Evolutionary conservation across 148 eudicot genomes (phyloP).

Genomic region (Nyssa sinensis): DNA sequence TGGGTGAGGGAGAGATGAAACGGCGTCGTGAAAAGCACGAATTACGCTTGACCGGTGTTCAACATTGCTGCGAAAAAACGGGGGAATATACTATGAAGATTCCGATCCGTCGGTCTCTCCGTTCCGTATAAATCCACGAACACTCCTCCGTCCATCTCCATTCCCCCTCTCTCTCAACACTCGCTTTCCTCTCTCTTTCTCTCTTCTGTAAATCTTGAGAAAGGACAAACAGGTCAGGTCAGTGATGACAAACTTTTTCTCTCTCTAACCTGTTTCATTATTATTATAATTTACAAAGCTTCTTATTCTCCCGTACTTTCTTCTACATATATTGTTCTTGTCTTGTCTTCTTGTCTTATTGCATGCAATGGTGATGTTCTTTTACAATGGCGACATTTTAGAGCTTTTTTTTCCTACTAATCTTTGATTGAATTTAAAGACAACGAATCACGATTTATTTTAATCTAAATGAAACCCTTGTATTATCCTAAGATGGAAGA

Average conservation of each 20-base stretch:
- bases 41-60: too few relatives aligned
- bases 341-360: not conserved
- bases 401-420: not conserved
- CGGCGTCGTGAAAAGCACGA: constrained; percentile 1
- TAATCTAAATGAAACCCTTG: not conserved
- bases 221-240: not conserved
- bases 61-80: not conserved
- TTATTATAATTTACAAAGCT: not conserved
- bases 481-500: too few relatives aligned
- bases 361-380: not conserved
- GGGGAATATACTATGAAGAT: not conserved
- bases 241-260: not conserved
- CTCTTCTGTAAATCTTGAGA: not conserved
- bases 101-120: not conserved
- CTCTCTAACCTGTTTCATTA: not conserved
- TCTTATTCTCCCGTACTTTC: not conserved
- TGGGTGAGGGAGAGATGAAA: not conserved
- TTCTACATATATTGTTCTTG: not conserved
- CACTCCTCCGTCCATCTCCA: not conserved
- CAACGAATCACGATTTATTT: too few relatives aligned
- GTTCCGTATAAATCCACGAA: not conserved
- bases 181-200: not conserved
- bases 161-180: not conserved
- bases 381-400: not conserved
- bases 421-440: not conserved